These are phyloP conservation scores for Cordyceps cicadae DNA, from an alignment of 2,329 filamentous ascomycete species.

Conservation along the genomic window DNA sequence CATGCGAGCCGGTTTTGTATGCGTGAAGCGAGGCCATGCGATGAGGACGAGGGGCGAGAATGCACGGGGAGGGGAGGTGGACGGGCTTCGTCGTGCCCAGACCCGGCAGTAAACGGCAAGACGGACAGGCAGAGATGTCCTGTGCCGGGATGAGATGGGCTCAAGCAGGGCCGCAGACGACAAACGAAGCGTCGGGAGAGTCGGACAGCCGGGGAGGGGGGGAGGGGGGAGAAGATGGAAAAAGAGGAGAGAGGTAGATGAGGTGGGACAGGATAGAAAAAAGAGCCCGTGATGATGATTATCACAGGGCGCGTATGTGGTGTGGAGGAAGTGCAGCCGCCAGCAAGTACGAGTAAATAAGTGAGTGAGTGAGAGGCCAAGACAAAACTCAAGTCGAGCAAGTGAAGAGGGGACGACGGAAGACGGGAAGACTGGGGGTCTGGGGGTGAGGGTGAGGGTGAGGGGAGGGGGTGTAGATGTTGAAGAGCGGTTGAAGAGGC, in stretches of 20 bases:
- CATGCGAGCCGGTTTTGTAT: neutral
- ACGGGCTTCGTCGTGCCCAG: neutral
- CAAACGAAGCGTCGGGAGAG: neutral
- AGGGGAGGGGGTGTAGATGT: too few species aligned
- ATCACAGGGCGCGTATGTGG: neutral
- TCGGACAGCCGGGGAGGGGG: neutral
- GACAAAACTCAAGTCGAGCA: too few species aligned
- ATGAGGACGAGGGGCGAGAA: neutral
- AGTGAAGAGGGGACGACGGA: too few species aligned
- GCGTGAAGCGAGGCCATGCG: neutral
- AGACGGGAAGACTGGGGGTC: too few species aligned
- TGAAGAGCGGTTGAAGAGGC: too few species aligned
- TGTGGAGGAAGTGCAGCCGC: neutral
- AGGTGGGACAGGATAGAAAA: neutral
- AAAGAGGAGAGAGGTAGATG: neutral
- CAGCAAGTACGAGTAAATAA: neutral
- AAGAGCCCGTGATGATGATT: neutral
- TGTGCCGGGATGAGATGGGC: neutral
- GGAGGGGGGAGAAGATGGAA: neutral
- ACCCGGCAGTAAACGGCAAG: neutral
- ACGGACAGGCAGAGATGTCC: neutral
- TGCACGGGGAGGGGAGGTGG: neutral
- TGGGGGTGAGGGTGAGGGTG: too few species aligned
- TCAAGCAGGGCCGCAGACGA: neutral
- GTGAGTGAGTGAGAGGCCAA: neutral